Evolutionary conservation across 345 rosid species (phyloP).

Genomic region (Kandelia obovata): DNA sequence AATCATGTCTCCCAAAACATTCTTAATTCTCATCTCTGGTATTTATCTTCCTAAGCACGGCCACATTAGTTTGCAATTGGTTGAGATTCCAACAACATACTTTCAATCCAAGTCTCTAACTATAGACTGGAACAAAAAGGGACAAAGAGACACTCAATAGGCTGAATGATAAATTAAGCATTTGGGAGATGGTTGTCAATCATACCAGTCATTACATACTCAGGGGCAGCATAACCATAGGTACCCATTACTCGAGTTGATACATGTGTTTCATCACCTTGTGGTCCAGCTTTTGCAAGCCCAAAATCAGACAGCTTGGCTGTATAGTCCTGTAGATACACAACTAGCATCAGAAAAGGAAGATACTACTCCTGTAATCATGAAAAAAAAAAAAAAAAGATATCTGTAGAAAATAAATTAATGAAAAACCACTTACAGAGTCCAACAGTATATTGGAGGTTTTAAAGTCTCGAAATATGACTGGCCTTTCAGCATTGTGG

Average conservation of each 20-base stretch:
- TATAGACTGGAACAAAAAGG: too few species aligned
- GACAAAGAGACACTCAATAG: background rate
- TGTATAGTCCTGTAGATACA: constrained; percentile 67
- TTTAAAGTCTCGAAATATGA: constrained; percentile 92
- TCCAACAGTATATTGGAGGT: constrained; percentile 94
- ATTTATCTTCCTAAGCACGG: too few species aligned
- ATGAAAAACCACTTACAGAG: constrained; percentile 54
- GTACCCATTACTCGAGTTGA: constrained; percentile 99
- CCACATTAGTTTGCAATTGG: constrained; percentile 1
- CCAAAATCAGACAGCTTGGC: constrained; percentile 98
- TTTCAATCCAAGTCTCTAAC: too few species aligned
- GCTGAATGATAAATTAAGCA: background rate
- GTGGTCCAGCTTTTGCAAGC: constrained; percentile 99
- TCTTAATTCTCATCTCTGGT: background rate
- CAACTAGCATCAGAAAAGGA: background rate
- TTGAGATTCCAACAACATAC: too few species aligned
- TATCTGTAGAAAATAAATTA: background rate
- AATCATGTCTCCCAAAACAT: background rate
- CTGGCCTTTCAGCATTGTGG: constrained; percentile 95
- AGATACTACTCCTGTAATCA: background rate
- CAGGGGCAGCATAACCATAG: constrained; percentile 97
- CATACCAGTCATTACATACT: constrained; percentile 96
- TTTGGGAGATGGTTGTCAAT: constrained; percentile 6
- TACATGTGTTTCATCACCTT: constrained; percentile 95
- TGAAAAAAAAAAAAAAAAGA: constrained; percentile 7